Evolutionary conservation across 148 eudicot species (phyloP), one percentile per base, ranked within the genome.

Genomic region (Spergularia marina): DNA sequence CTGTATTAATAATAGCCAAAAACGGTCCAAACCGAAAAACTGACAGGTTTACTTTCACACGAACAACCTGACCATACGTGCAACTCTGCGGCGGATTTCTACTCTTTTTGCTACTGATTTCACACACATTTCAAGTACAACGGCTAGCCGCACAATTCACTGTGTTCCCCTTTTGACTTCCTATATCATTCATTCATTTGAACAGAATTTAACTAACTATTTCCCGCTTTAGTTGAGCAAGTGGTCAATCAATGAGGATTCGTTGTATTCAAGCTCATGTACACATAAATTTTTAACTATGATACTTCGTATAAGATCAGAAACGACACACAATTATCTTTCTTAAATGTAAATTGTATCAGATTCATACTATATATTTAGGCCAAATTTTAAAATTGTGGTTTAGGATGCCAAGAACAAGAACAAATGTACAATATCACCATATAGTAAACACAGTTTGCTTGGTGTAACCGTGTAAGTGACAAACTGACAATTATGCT

Each of bases 11-110:
- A 56, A 78, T 73, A 67, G 60, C 61, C 68, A 6, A 65, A 62
- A 79, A 80, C 82, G 71, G 76, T 61, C 47, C 14, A 75, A 80
- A 75, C 79, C 79, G 78, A 76, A 80, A 79, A 80, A 80, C 79
- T 44, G 72, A 62, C 71, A 53, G 30, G 18, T 30, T 30, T 21
- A 80, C 39, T 70, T 70, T 75, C 75, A 70, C 79, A 75, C 65
- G 71, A 55, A 55, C 72, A 20, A 70, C 25, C 71, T 40, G 73
- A 49, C 75, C 82, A 79, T 80, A 69, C 73, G 76, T 65, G 69
- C 69, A 67, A 30, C 55, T 18, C 55, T 47, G 54, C 12, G 71
- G 34, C 65, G 30, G 44, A 52, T 36, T 65, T 14, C 7, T 0
- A 7, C 49, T 44, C 41, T 49, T 60, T 68, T 44, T 70, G 55